Percentiles rank a stretch among this genome's conserved stretches.
These are phyloP conservation scores for Mycena polygramma DNA, from an alignment of 768 basidiomycete genomes.

Conservation along the genomic window DNA sequence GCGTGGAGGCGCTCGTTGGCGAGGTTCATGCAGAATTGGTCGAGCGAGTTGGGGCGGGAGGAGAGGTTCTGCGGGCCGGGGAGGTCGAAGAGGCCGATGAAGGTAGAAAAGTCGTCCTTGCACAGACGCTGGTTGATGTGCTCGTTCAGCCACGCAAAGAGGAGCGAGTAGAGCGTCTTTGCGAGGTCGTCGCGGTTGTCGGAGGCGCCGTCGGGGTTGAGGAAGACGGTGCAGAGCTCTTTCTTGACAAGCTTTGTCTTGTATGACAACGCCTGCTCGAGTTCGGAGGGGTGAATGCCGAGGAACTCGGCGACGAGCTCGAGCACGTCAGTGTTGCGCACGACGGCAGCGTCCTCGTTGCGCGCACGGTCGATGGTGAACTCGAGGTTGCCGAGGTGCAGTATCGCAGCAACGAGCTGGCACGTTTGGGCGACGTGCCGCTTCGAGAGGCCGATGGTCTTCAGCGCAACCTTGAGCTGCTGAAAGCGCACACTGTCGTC, in stretches of 20 bases:
- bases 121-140: constrained; percentile 96
- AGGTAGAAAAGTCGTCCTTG: constrained; percentile 91
- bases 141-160: constrained; percentile 97
- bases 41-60: constrained; percentile 90
- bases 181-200: constrained; percentile 96
- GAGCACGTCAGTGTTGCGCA: constrained; percentile 87
- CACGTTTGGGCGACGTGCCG: constrained; percentile 95
- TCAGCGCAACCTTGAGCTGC: constrained; percentile 69
- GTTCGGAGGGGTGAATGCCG: constrained; percentile 77
- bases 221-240: constrained; percentile 95
- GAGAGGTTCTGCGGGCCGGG: constrained; percentile 94
- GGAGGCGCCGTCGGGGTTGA: constrained; percentile 93
- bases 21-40: constrained; percentile 97
- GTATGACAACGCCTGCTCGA: constrained; percentile 90
- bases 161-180: constrained; percentile 91
- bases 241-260: constrained; percentile 94
- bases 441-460: constrained; percentile 91
- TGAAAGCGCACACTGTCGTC: constrained; percentile 91
- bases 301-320: constrained; percentile 93
- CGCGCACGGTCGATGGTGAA: constrained; percentile 86
- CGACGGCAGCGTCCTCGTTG: constrained; percentile 94
- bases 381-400: constrained; percentile 96
- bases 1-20: constrained; percentile 93
- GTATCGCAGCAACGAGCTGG: constrained; percentile 94
- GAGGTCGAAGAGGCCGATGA: constrained; percentile 94